A percentile compares a stretch with the other conserved stretches of the same genome.
phyloP scores from a whole-genome alignment of 2,329 filamentous ascomycete genomes.

The Tolypocladium nubicola region DNA sequence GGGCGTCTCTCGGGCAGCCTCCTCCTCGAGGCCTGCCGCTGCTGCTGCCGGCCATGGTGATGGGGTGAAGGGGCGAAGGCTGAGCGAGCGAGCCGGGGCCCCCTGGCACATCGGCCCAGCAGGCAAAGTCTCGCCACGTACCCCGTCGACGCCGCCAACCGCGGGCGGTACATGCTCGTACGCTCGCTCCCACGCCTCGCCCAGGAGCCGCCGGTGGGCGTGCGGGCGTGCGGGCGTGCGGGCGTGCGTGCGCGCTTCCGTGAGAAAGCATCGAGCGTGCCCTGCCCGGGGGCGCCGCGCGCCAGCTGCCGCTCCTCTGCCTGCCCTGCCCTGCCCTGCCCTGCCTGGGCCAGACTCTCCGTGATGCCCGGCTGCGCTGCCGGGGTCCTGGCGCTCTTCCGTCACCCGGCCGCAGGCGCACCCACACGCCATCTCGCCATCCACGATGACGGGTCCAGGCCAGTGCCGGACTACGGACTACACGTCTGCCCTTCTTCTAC shows the following conservation, averaged over 20 bases:
- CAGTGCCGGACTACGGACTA: constrained; percentile 8
- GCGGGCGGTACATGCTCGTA: not conserved
- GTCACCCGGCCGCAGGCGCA: constrained; percentile 13
- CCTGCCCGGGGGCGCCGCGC: not conserved
- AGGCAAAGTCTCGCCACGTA: not conserved
- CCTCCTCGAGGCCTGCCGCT: not conserved
- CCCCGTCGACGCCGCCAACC: not conserved
- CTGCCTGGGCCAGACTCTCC: not conserved
- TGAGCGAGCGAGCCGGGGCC: not conserved
- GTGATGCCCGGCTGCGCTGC: not conserved
- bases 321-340: not conserved
- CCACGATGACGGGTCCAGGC: constrained; percentile 9
- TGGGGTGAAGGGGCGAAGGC: not conserved
- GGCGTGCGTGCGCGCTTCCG: too few relatives aligned
- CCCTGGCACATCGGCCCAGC: not conserved
- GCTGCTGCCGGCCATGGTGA: too few relatives aligned
- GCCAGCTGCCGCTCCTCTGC: not conserved
- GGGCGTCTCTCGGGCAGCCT: not conserved
- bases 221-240: too few relatives aligned
- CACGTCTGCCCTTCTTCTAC: constrained; percentile 25
- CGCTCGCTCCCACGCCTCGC: not conserved
- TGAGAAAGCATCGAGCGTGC: not conserved
- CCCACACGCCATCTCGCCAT: constrained; percentile 6
- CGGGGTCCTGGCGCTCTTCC: constrained; percentile 4
- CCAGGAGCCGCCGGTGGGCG: not conserved